These are phyloP conservation scores for Epicoccum nigrum DNA, from an alignment of 2,329 filamentous ascomycete species.

Conservation along the genomic window DNA sequence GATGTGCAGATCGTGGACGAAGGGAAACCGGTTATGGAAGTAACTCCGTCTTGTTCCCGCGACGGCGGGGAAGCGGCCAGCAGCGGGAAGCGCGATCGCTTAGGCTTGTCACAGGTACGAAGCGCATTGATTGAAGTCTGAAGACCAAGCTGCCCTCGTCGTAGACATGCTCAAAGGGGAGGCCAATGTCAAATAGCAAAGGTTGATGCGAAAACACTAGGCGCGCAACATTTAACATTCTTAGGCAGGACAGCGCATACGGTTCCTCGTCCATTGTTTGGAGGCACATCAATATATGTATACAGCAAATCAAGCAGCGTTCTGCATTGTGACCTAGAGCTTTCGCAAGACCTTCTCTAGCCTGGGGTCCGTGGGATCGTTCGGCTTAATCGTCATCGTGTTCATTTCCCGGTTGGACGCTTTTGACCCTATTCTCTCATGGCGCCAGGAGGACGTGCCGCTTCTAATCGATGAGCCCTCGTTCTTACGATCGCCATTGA, in stretches of 20 bases:
- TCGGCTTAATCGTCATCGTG: conserved; percentile 32
- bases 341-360: conserved; percentile 37
- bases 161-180: not conserved
- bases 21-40: conserved; percentile 1
- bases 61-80: conserved; percentile 1
- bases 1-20: not conserved
- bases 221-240: not conserved
- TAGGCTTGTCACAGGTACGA: not conserved
- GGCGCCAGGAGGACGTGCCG: conserved; percentile 29
- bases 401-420: conserved; percentile 38
- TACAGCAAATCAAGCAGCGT: too few relatives aligned
- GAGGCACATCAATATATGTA: conserved; percentile 2
- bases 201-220: too few relatives aligned
- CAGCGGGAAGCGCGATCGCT: conserved; percentile 7
- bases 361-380: conserved; percentile 32
- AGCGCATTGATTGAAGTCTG: not conserved
- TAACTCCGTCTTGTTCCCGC: conserved; percentile 1
- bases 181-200: not conserved
- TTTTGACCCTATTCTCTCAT: conserved; percentile 35
- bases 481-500: conserved; percentile 23
- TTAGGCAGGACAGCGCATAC: not conserved
- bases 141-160: not conserved
- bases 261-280: not conserved
- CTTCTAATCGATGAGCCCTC: conserved; percentile 35
- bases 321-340: conserved; percentile 3